Conservation (phyloP, 2,329 filamentous ascomycete genomes). For the Trichoderma semiorbis region DNA sequence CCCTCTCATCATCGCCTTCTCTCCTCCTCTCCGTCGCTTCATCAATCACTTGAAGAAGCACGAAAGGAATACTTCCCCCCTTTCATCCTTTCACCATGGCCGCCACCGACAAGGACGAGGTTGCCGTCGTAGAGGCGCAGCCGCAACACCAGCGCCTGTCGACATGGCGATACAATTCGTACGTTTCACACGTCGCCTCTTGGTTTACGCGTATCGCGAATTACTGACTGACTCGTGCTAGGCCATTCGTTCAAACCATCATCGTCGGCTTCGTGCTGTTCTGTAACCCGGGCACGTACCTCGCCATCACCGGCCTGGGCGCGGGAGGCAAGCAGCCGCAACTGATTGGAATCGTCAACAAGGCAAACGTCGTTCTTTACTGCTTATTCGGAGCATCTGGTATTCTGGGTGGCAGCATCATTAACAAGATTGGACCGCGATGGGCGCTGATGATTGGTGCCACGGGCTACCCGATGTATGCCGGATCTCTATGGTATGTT, state of each 20-base stretch:
- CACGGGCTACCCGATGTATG: constrained; percentile 17
- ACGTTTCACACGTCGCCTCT: background rate
- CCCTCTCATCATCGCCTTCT: background rate
- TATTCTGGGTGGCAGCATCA: constrained; percentile 21
- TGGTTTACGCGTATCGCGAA: background rate
- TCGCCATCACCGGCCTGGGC: constrained; percentile 25
- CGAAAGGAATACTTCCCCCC: background rate
- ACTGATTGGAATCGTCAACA: constrained; percentile 19
- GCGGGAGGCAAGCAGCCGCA: constrained; percentile 23
- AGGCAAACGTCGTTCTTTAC: constrained; percentile 22
- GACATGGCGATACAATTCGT: constrained; percentile 16
- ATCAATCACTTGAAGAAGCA: background rate
- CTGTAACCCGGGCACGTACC: constrained; percentile 25
- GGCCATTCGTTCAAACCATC: constrained; percentile 54
- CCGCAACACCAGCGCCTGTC: constrained; percentile 12
- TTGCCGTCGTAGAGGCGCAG: constrained; percentile 2
- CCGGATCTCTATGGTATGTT: constrained; percentile 26
- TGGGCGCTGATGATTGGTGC: constrained; percentile 16
- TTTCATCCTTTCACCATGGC: background rate
- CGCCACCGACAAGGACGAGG: background rate
- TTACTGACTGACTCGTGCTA: background rate
- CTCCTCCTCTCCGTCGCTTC: background rate
- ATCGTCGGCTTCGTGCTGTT: constrained; percentile 53
- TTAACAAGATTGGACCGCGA: constrained; percentile 20
- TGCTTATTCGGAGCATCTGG: constrained; percentile 19